Evolutionary conservation across 495 filamentous ascomycete species (phyloP).

Genomic region (Aspergillus panamensis): DNA sequence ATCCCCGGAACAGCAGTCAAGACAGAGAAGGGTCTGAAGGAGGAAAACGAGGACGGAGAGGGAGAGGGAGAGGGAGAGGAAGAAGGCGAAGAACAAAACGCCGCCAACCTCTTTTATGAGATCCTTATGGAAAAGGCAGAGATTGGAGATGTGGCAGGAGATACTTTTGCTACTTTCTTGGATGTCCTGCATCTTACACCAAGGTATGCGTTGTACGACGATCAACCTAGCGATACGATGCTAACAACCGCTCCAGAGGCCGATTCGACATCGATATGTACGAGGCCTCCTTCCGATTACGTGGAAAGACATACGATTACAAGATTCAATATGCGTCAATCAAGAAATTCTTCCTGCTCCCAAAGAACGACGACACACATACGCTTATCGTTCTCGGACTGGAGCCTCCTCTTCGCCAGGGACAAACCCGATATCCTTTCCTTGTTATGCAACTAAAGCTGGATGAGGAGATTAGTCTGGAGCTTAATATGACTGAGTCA

Average conservation of each 20-base stretch:
- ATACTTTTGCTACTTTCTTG: slow-evolving; percentile 94
- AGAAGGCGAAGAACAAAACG: slow-evolving; percentile 82
- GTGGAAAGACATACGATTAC: slow-evolving; percentile 99
- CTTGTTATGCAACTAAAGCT: slow-evolving; percentile 99
- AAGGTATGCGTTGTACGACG: slow-evolving; percentile 54
- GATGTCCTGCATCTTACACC: slow-evolving; percentile 97
- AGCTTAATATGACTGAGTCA: slow-evolving; percentile 94
- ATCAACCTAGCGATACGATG: not conserved
- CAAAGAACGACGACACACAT: slow-evolving; percentile 95
- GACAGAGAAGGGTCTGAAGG: slow-evolving; percentile 61
- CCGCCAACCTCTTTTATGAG: slow-evolving; percentile 93
- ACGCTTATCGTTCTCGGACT: slow-evolving; percentile 92
- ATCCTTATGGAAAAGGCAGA: slow-evolving; percentile 98
- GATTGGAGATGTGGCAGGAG: slow-evolving; percentile 96
- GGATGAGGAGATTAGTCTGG: slow-evolving; percentile 94
- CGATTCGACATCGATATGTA: slow-evolving; percentile 99
- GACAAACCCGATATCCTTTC: slow-evolving; percentile 97
- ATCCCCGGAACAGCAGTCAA: slow-evolving; percentile 88
- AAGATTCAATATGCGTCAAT: slow-evolving; percentile 97
- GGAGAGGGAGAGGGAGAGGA: slow-evolving; percentile 67
- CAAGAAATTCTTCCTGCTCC: slow-evolving; percentile 98
- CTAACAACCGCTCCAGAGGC: slow-evolving; percentile 61
- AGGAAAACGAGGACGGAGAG: slow-evolving; percentile 65
- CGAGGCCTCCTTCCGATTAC: slow-evolving; percentile 93
- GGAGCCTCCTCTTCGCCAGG: slow-evolving; percentile 93